A percentile compares a stretch with the other conserved stretches of the same genome.
Evolutionary conservation across 768 basidiomycete species (phyloP).

Genomic region (Nevesoporus exiguus): DNA sequence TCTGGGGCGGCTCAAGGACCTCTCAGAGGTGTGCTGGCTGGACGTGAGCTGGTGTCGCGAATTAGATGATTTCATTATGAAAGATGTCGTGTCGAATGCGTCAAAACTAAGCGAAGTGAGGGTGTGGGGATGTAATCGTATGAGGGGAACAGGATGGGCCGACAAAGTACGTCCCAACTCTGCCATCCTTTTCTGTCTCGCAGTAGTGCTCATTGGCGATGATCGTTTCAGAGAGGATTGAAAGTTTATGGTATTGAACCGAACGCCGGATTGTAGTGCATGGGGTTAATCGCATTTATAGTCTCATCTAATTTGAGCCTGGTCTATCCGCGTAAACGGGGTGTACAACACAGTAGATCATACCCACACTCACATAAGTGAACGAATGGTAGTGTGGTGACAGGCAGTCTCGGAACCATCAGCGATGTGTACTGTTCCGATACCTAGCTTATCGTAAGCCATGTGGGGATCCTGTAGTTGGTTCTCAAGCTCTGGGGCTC

Average conservation of each 20-base stretch:
- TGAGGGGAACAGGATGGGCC: conserved; percentile 43
- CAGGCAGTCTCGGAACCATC: too few species aligned
- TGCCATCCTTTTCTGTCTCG: background rate
- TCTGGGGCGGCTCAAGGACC: conserved; percentile 37
- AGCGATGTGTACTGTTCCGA: too few species aligned
- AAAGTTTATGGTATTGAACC: conserved; percentile 40
- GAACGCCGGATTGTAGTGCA: conserved; percentile 24
- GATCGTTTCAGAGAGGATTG: conserved; percentile 19
- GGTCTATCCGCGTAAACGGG: background rate
- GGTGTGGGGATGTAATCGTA: conserved; percentile 53
- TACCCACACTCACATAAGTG: background rate
- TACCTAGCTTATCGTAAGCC: too few species aligned
- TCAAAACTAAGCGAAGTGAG: conserved; percentile 41
- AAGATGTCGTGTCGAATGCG: conserved; percentile 55
- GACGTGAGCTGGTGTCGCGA: conserved; percentile 86
- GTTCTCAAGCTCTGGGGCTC: background rate
- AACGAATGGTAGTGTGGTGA: too few species aligned
- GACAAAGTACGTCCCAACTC: conserved; percentile 37
- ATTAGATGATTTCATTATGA: conserved; percentile 79
- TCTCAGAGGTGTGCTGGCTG: conserved; percentile 48
- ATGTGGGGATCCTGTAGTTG: background rate
- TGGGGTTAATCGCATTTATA: background rate
- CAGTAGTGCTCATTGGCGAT: background rate
- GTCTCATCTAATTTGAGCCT: background rate
- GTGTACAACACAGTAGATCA: background rate